Base-by-base conservation (phyloP, 495 filamentous ascomycete genomes). In the Baudoinia panamericana region DNA sequence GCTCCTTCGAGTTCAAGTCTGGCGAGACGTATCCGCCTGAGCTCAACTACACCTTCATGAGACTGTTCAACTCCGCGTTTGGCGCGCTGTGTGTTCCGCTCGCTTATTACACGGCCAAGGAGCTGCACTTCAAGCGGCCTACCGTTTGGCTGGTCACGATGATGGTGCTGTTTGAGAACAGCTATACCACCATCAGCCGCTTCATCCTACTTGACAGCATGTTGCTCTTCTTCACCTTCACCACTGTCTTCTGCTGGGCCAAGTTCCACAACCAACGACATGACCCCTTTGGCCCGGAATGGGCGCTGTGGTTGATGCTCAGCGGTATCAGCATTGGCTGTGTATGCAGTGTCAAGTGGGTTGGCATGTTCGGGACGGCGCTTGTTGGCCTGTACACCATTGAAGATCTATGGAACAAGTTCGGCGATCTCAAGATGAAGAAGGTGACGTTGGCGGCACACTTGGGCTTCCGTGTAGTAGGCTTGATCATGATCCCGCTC, bases 1-100 rank as follows among this genome's bases (percentile, higher is more conserved):
- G 90, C 24, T 93, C 92, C 1, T 97, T 97, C 64, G 92, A 96
- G 61, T 97, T 97, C 75, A 97, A 97, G 60, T 95, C 88, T 18
- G 90, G 90, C 52, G 90, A 96, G 59, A 82, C 70, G 30, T 97
- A 97, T 56, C 90, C 90, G 1, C 71, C 76, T 48, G 85, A 95
- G 54, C 68, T 97, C 55, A 81, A 97, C 68, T 97, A 95, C 60
- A 92, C 87, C 44, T 94, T 93, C 58, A 97, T 97, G 90, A 80
- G 90, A 47, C 70, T 90, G 24, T 97, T 97, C 75, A 97, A 97
- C 64, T 78, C 90, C 41, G 72, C 83, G 34, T 97, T 94, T 63
- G 90, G 90, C 28, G 86, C 83, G 37, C 68, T 88, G 19, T 95
- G 87, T 57, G 78, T 97, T 25, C 90, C 90, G 19, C 61, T 97